These are phyloP conservation scores for Stephania japonica DNA, from an alignment of 164 flowering plant species.

Conservation along the genomic window DNA sequence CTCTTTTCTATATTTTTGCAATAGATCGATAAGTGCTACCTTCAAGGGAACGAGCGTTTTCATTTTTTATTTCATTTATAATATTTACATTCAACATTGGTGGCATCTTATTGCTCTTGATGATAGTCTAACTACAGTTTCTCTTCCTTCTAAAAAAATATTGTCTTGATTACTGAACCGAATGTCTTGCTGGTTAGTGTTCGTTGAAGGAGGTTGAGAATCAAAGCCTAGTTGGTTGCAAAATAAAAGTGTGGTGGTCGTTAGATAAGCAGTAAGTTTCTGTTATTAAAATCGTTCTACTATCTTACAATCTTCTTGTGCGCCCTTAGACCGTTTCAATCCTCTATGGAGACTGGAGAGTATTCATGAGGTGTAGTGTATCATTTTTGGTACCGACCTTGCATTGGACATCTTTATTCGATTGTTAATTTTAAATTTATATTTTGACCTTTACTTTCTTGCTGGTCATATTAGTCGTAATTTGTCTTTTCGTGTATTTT, in stretches of 20 bases:
- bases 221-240: constrained; percentile 53
- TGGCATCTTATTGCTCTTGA: neutral
- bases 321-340: neutral
- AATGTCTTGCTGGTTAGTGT: constrained; percentile 40
- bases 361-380: neutral
- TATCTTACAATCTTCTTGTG: neutral
- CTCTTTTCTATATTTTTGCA: neutral
- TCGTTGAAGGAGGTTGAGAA: constrained; percentile 37
- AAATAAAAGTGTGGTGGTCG: constrained; percentile 98
- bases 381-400: neutral
- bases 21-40: neutral
- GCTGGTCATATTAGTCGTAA: neutral
- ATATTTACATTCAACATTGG: neutral
- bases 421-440: no score
- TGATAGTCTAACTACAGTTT: neutral
- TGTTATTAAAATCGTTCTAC: neutral
- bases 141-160: neutral
- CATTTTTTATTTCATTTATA: neutral
- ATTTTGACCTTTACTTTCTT: neutral
- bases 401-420: neutral
- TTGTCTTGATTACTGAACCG: neutral
- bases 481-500: no score
- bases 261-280: constrained; percentile 77
- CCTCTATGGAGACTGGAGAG: no score
- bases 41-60: neutral